These are phyloP conservation scores for Trichoderma guizhouense DNA, from an alignment of 2,329 filamentous ascomycete species.

Conservation along the genomic window DNA sequence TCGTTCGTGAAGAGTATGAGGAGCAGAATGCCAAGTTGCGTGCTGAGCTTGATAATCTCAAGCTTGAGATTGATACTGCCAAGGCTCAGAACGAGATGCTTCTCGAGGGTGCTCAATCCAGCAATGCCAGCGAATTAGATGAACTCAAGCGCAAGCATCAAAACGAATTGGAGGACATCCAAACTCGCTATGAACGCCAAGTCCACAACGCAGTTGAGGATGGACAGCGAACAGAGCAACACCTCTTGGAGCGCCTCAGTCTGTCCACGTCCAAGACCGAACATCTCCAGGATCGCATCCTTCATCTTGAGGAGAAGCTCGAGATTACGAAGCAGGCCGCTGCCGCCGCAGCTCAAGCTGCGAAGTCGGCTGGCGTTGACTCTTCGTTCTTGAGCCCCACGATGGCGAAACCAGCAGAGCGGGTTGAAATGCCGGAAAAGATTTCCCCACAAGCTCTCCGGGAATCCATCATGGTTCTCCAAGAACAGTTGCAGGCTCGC, in stretches of 20 bases:
- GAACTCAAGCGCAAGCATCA: conserved; percentile 57
- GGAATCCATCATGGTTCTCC: conserved; percentile 92
- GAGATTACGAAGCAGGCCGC: conserved; percentile 87
- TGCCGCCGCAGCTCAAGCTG: conserved; percentile 74
- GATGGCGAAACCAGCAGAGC: conserved; percentile 29
- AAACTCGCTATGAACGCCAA: conserved; percentile 70
- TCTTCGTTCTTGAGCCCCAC: conserved; percentile 25
- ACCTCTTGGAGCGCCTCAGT: conserved; percentile 75
- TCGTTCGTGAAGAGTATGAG: conserved; percentile 77
- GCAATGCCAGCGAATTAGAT: conserved; percentile 56
- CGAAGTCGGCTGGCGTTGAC: conserved; percentile 54
- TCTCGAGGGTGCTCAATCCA: conserved; percentile 73
- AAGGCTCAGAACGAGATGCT: conserved; percentile 81
- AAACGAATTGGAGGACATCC: conserved; percentile 69
- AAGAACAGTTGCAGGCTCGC: conserved; percentile 93
- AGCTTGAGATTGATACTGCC: conserved; percentile 74
- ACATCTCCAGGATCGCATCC: conserved; percentile 80
- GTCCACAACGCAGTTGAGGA: conserved; percentile 75
- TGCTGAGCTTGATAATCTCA: conserved; percentile 71
- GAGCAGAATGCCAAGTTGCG: conserved; percentile 71
- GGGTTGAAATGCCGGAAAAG: conserved; percentile 66
- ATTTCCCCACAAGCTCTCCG: conserved; percentile 92
- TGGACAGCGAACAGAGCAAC: conserved; percentile 72
- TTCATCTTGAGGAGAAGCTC: conserved; percentile 84
- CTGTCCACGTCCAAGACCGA: conserved; percentile 81